phyloP scores from a whole-genome alignment of 2,329 filamentous ascomycete species.

The Monosporascus sp. region DNA sequence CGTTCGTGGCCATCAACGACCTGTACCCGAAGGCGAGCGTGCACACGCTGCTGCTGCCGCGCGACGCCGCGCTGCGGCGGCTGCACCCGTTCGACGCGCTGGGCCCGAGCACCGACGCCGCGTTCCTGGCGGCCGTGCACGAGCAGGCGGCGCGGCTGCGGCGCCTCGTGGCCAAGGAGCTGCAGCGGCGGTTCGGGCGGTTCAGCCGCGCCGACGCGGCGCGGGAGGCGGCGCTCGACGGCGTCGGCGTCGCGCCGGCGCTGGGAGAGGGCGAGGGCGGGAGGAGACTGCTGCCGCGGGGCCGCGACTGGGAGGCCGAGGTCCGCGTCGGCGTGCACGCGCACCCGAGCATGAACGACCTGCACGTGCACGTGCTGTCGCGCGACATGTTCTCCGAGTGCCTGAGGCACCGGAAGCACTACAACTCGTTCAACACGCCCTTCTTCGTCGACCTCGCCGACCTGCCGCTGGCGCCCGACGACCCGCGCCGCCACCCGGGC shows the following conservation, averaged over 20 bases:
- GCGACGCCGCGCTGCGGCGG: conserved; percentile 52
- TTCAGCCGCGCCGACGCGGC: conserved; percentile 57
- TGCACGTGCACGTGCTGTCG: conserved; percentile 85
- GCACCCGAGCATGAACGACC: conserved; percentile 82
- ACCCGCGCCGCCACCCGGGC: conserved; percentile 54
- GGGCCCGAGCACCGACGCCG: conserved; percentile 40
- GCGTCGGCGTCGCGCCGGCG: conserved; percentile 11
- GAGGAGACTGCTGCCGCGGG: conserved; percentile 56
- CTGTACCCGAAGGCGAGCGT: conserved; percentile 79
- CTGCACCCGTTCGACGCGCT: conserved; percentile 76
- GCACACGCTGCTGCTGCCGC: conserved; percentile 83
- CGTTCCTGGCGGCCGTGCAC: conserved; percentile 61
- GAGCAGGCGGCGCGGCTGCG: conserved; percentile 57
- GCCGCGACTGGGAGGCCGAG: conserved; percentile 73
- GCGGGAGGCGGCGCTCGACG: conserved; percentile 62
- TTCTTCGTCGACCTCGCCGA: conserved; percentile 77
- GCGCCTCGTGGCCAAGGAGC: conserved; percentile 64
- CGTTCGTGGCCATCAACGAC: conserved; percentile 75
- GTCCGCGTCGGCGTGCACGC: conserved; percentile 78
- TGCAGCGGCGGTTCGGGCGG: conserved; percentile 62
- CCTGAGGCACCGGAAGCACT: conserved; percentile 79
- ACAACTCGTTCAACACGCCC: conserved; percentile 81
- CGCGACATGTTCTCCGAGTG: conserved; percentile 68
- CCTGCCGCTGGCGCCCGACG: conserved; percentile 67
- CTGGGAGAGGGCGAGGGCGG: conserved; percentile 21